Evolutionary conservation across 805 yeast genomes (phyloP).

Genomic region (Lachancea quebecensis): DNA sequence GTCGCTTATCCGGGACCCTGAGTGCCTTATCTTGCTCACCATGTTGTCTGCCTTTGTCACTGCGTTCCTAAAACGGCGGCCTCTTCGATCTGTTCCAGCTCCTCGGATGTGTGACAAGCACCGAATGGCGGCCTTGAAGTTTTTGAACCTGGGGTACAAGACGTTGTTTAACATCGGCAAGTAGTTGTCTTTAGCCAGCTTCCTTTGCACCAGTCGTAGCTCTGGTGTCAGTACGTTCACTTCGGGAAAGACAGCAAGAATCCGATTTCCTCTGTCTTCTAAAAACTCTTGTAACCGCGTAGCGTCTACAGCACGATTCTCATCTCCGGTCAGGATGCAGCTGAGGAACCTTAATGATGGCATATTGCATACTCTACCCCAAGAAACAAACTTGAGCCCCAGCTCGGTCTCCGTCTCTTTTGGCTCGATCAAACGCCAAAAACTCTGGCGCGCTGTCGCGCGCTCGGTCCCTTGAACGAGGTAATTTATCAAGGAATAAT

Average conservation of each 20-base stretch:
- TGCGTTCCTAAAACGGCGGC: constrained; percentile 22
- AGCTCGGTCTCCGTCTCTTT: constrained; percentile 29
- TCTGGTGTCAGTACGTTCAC: constrained; percentile 60
- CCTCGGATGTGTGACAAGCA: constrained; percentile 25
- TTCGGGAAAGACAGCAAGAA: constrained; percentile 80
- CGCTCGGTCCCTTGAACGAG: constrained; percentile 25
- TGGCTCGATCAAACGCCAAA: background rate
- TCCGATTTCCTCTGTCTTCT: constrained; percentile 35
- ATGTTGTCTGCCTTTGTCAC: constrained; percentile 13
- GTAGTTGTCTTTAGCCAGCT: constrained; percentile 44
- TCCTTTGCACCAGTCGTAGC: constrained; percentile 41
- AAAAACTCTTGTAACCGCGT: constrained; percentile 32
- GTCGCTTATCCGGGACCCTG: background rate
- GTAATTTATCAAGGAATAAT: constrained; percentile 47
- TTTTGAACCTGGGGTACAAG: constrained; percentile 71
- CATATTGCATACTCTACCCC: constrained; percentile 60
- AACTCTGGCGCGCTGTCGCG: constrained; percentile 11
- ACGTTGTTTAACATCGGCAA: constrained; percentile 55
- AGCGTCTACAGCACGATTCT: constrained; percentile 48
- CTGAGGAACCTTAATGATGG: constrained; percentile 47
- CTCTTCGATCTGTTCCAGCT: constrained; percentile 24
- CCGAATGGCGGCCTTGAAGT: constrained; percentile 44
- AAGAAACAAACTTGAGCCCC: constrained; percentile 52
- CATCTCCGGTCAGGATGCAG: constrained; percentile 52
- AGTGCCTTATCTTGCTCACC: background rate